phyloP scores from a whole-genome alignment of 2,329 filamentous ascomycete genomes.

The Aureobasidium sp. region DNA sequence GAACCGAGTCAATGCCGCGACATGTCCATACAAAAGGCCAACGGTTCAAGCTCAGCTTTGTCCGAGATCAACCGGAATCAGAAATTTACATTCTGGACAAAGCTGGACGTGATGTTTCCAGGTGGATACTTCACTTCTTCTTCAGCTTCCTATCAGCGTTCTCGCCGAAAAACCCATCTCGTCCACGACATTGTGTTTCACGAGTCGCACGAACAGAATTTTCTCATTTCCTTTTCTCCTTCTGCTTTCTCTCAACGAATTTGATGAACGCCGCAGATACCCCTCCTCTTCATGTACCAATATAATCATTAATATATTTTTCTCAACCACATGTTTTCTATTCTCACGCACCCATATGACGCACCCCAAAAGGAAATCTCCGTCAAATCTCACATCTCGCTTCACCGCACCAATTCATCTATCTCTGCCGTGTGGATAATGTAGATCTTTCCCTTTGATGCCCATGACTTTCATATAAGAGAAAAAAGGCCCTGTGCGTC shows the following conservation, averaged over 20 bases:
- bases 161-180: not conserved
- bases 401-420: not conserved
- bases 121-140: not conserved
- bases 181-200: not conserved
- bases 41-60: not conserved
- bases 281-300: not conserved
- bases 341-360: no score
- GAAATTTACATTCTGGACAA: not conserved
- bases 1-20: slow-evolving; percentile 7
- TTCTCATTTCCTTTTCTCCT: not conserved
- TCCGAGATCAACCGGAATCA: not conserved
- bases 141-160: not conserved
- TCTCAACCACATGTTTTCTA: not conserved
- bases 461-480: no score
- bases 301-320: slow-evolving; percentile 1
- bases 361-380: slow-evolving; percentile 1
- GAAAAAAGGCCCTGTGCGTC: no score
- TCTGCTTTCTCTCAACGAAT: not conserved
- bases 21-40: slow-evolving; percentile 1
- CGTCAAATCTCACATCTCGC: not conserved
- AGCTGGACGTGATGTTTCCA: not conserved
- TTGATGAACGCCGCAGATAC: not conserved
- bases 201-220: not conserved
- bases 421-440: not conserved
- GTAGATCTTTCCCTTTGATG: no score